Conservation (phyloP, 2,329 filamentous ascomycete species). For the Neurospora sp. region DNA sequence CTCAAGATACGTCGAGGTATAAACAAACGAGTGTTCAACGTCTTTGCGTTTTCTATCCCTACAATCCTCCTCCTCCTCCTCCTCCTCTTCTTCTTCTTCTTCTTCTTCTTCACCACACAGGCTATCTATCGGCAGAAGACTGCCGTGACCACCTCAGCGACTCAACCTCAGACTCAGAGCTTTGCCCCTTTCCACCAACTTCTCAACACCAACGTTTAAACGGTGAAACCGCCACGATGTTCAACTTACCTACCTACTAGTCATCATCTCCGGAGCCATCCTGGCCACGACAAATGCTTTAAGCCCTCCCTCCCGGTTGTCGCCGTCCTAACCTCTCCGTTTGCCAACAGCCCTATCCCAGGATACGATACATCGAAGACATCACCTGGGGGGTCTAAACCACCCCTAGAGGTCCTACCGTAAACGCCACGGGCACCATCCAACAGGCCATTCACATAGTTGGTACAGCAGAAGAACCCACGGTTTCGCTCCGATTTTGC, state of each 20-base stretch:
- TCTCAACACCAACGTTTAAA: neutral
- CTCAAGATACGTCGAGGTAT: neutral
- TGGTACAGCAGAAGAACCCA: conserved; percentile 12
- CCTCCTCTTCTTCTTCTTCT: neutral
- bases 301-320: neutral
- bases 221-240: neutral
- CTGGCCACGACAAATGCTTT: neutral
- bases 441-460: conserved; percentile 8
- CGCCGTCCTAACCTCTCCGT: neutral
- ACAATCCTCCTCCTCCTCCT: no score
- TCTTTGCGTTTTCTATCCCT: neutral
- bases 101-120: neutral
- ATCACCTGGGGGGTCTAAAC: conserved; percentile 11
- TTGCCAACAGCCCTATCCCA: neutral
- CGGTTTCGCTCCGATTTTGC: conserved; percentile 11
- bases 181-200: neutral
- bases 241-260: neutral
- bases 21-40: neutral
- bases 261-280: neutral
- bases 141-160: neutral
- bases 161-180: neutral
- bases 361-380: neutral
- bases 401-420: conserved; percentile 5
- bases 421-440: conserved; percentile 13
- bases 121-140: neutral